Evolutionary conservation across 139 green algal genomes (phyloP).

Genomic region (Axilococcus clingmanii): DNA sequence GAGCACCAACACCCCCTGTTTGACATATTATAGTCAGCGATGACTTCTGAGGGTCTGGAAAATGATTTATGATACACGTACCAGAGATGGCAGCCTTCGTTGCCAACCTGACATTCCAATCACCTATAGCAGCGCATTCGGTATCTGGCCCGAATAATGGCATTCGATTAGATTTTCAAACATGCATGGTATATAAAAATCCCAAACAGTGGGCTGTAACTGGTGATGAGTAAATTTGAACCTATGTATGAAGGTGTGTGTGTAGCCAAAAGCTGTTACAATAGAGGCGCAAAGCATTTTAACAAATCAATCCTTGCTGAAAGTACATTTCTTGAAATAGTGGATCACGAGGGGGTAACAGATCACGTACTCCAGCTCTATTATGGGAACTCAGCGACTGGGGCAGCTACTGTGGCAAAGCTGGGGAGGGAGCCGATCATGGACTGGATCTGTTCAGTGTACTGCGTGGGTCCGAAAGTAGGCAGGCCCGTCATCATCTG

Average conservation of each 20-base stretch:
- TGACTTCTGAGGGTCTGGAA: background rate
- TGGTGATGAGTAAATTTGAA: no score
- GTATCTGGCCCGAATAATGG: no score
- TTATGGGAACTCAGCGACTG: background rate
- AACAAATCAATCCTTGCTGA: no score
- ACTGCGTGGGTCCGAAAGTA: background rate
- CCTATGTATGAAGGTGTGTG: no score
- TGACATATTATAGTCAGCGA: background rate
- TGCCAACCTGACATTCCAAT: background rate
- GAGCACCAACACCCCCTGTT: conserved; percentile 11
- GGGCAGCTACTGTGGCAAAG: background rate
- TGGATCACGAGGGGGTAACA: background rate
- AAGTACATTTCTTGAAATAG: no score
- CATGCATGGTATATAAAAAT: no score
- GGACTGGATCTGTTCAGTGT: background rate
- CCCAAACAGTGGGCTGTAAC: no score
- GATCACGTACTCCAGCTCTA: background rate
- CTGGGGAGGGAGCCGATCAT: background rate
- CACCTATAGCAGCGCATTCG: no score
- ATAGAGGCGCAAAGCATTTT: no score
- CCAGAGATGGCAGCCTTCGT: background rate
- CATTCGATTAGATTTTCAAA: no score
- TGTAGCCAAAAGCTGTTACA: no score
- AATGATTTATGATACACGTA: background rate
- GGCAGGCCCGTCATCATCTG: no score